A percentile compares a stretch with the other conserved stretches of the same genome.
Conservation (phyloP, 305 asterid genomes). For the Andrographis paniculata region DNA sequence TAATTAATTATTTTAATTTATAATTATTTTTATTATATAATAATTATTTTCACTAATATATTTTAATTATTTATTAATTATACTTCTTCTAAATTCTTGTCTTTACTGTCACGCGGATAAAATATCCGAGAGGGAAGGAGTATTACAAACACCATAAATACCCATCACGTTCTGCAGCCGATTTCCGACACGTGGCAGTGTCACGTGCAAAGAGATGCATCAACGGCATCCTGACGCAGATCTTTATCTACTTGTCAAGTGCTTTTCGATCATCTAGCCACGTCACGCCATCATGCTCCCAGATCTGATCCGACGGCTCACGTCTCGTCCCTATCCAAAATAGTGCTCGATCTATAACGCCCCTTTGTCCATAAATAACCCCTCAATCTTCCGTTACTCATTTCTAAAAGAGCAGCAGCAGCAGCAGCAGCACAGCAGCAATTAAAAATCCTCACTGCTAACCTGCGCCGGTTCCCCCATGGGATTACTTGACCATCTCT, state of each 20-base stretch:
- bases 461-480: conserved; percentile 14
- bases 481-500: conserved; percentile 67
- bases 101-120: too few species aligned
- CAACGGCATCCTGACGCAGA: conserved; percentile 16
- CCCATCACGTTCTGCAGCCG: conserved; percentile 21
- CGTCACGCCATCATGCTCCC: conserved; percentile 11
- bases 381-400: background rate
- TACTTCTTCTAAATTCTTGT: too few species aligned
- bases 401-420: background rate
- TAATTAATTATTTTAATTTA: too few species aligned
- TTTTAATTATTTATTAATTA: too few species aligned
- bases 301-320: conserved; percentile 28
- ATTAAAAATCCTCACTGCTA: background rate
- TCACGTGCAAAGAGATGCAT: conserved; percentile 1
- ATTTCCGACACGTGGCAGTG: conserved; percentile 20
- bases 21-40: too few species aligned
- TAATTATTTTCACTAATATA: too few species aligned
- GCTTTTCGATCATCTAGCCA: conserved; percentile 29
- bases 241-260: conserved; percentile 38
- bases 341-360: conserved; percentile 24
- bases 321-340: conserved; percentile 13
- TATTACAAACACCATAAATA: too few species aligned
- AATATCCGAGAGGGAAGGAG: too few species aligned
- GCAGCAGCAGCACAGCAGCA: too few species aligned
- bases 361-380: conserved; percentile 31